These are phyloP conservation scores for Nothophaeocryptopus gaeumannii DNA, from an alignment of 2,329 filamentous ascomycete species.

Conservation along the genomic window DNA sequence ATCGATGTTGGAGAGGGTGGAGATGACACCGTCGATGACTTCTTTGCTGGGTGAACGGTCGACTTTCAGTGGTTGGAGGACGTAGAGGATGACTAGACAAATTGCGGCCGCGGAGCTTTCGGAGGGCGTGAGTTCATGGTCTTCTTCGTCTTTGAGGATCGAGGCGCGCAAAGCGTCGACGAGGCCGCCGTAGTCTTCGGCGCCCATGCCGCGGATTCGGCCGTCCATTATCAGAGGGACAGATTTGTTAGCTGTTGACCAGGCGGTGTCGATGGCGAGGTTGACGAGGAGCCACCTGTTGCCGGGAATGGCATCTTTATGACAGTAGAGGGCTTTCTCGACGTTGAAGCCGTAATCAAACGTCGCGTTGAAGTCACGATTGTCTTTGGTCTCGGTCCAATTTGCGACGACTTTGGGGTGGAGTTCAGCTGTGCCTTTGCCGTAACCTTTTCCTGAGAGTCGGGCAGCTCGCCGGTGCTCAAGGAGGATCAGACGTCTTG, in stretches of 20 bases:
- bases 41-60: slow-evolving; percentile 9
- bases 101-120: slow-evolving; percentile 25
- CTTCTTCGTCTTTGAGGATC: neutral
- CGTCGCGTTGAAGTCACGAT: slow-evolving; percentile 35
- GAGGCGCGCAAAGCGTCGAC: slow-evolving; percentile 8
- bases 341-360: slow-evolving; percentile 35
- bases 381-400: slow-evolving; percentile 33
- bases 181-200: neutral
- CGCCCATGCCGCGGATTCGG: neutral
- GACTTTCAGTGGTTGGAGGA: slow-evolving; percentile 8
- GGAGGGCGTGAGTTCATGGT: slow-evolving; percentile 10
- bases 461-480: slow-evolving; percentile 35
- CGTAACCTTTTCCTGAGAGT: slow-evolving; percentile 25
- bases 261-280: slow-evolving; percentile 29
- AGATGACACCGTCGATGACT: slow-evolving; percentile 12
- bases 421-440: slow-evolving; percentile 20
- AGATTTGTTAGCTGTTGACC: slow-evolving; percentile 23
- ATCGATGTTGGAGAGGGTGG: slow-evolving; percentile 17
- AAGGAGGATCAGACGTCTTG: slow-evolving; percentile 32
- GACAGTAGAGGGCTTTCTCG: slow-evolving; percentile 27
- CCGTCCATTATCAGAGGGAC: slow-evolving; percentile 19
- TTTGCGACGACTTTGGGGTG: slow-evolving; percentile 28
- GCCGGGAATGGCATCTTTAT: slow-evolving; percentile 11
- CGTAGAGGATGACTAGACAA: slow-evolving; percentile 18
- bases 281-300: slow-evolving; percentile 23